Percentiles rank a stretch among this genome's conserved stretches.
Conservation (phyloP, 495 filamentous ascomycete genomes). For the Tuber aestivum region DNA sequence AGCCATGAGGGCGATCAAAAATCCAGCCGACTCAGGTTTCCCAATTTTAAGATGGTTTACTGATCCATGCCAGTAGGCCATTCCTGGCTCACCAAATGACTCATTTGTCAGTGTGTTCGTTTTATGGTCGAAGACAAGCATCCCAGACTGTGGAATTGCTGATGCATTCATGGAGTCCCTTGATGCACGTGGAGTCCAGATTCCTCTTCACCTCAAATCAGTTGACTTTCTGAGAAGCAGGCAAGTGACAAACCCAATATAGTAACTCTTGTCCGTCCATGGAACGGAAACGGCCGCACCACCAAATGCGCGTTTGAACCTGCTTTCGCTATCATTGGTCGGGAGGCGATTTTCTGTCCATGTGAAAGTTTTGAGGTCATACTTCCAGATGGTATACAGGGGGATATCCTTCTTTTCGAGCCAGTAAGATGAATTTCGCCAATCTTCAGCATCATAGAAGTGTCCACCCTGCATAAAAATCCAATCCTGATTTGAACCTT, state of each 20-base stretch:
- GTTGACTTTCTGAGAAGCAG: neutral
- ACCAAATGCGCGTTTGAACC: constrained; percentile 4
- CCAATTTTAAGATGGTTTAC: constrained; percentile 15
- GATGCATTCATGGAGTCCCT: neutral
- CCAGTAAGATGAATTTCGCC: constrained; percentile 19
- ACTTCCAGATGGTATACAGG: constrained; percentile 24
- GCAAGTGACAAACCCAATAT: constrained; percentile 13
- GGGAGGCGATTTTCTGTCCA: constrained; percentile 10
- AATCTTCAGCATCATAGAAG: constrained; percentile 15
- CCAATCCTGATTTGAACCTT: constrained; percentile 8
- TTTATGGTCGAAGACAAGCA: constrained; percentile 19
- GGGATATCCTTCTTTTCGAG: constrained; percentile 11
- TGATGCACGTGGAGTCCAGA: constrained; percentile 10
- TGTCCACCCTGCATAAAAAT: constrained; percentile 24
- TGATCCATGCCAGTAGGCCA: constrained; percentile 24
- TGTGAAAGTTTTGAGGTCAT: neutral
- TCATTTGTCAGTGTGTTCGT: constrained; percentile 2
- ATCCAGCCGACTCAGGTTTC: neutral
- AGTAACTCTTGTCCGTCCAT: constrained; percentile 13
- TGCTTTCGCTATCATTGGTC: neutral
- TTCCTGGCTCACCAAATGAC: constrained; percentile 19
- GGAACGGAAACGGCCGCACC: constrained; percentile 18
- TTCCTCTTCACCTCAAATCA: constrained; percentile 9
- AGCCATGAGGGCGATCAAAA: constrained; percentile 25
- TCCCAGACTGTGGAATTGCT: constrained; percentile 12